A percentile compares a stretch with the other conserved stretches of the same genome.
Evolutionary conservation across 192 early-diverging fungal genomes (phyloP).

Genomic region (Helicostylum pulchrum): DNA sequence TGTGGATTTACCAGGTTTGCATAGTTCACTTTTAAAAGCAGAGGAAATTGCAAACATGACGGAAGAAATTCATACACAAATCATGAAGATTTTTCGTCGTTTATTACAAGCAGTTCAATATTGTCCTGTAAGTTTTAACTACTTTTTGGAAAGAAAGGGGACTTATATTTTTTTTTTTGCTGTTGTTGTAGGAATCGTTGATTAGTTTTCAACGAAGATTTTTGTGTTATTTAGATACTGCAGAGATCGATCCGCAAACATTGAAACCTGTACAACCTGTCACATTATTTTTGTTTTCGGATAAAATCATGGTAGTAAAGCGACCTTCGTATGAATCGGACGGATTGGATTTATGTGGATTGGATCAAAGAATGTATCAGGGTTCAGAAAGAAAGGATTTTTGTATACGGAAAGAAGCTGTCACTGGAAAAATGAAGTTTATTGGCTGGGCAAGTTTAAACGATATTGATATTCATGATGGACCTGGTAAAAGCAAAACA

Average conservation of each 20-base stretch:
- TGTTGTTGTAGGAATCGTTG: constrained; percentile 23
- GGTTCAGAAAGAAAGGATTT: constrained; percentile 3
- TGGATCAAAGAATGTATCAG: constrained; percentile 11
- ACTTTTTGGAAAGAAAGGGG: too few species aligned
- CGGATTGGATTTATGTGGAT: constrained; percentile 30
- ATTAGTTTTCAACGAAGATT: constrained; percentile 31
- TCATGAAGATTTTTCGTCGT: constrained; percentile 32
- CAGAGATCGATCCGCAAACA: constrained; percentile 24
- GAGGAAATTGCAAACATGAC: constrained; percentile 35
- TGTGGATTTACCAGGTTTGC: constrained; percentile 19
- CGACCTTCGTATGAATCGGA: constrained; percentile 23
- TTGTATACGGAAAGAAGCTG: constrained; percentile 17
- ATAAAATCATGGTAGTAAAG: constrained; percentile 32
- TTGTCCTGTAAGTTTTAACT: constrained; percentile 32
- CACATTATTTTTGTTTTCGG: constrained; percentile 33
- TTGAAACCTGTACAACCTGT: constrained; percentile 23
- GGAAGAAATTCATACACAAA: constrained; percentile 32
- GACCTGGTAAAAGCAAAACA: constrained; percentile 17
- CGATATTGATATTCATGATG: constrained; percentile 26
- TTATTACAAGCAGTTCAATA: constrained; percentile 27
- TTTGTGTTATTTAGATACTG: constrained; percentile 27
- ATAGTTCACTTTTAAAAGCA: constrained; percentile 18
- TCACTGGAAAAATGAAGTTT: constrained; percentile 29
- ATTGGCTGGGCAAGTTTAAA: constrained; percentile 27
- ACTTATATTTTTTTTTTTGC: too few species aligned